Evolutionary conservation across 257 asterid genomes (phyloP), one percentile per base, ranked within the genome.

Genomic region (Solanum acaule): DNA sequence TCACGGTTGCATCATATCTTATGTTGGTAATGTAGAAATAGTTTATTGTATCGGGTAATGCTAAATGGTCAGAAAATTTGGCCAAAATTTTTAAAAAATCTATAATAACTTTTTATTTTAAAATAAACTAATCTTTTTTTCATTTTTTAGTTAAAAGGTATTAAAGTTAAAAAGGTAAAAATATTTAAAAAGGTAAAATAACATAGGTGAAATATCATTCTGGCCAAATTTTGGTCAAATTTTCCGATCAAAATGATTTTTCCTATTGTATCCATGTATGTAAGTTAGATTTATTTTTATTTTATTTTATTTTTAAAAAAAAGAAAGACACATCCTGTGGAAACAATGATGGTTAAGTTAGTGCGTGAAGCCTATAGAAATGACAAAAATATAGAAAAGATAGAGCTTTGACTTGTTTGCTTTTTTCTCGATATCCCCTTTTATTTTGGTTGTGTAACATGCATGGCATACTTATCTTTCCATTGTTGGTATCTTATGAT

Each of bases 391-490:
- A 70, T 15, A 63, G 46, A n/a, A 83, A 16, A 59, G 67, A 61
- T 18, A 89, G 63, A 91, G 73, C 85, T 49, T 90, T 91, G 91
- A 93, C 93, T 88, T 85, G 59, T 6, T 56, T 90, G 86, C 70
- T 63, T 70, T 71, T 72, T 63, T 34, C 81, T 85, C 88, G 91
- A 86, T 87, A 86, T 65, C 86, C 63, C 40, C 86, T 81, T 72
- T 68, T 59, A 27, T 27, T 68, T 71, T 88, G 88, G 90, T 90
- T 46, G 44, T 82, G 86, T 46, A 82, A 82, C 86, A 49, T 82
- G 86, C 86, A 82, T 82, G 29, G 70, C 86, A 82, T 31, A 27
- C 86, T 82, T 49, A 82, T 82, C 86, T 82, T 81, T 49, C 70
- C 33, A 46, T 81, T 81, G 42, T 81, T 46, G 42, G 68, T 81